Evolutionary conservation across 78 protist species (phyloP), one percentile per base, ranked within the genome.

Genomic region (Capsaspora owczarzaki): DNA sequence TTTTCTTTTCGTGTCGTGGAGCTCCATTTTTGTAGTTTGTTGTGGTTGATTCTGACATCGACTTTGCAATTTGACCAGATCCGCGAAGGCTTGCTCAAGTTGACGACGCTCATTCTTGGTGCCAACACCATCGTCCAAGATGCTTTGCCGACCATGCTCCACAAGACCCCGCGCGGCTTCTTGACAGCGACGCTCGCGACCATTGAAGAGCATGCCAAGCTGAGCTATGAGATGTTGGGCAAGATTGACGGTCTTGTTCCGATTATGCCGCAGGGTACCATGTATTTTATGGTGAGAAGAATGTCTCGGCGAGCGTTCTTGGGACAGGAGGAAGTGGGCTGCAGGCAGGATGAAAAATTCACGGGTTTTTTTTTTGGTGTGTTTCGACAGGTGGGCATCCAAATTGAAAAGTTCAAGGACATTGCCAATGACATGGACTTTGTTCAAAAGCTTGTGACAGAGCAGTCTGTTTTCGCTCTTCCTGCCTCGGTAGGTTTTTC

Each of bases 241-340:
- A 74, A 81, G 43, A 63, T 82, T 22, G 44, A 49, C 63, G 96
- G 94, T 19, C 89, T 93, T 38, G 29, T 41, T 16, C 89, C 89
- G 23, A 60, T 89, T 71, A 49, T 38, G n/a, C 93, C 96, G 5
- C 75, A 69, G 66, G 96, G 94, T n/a, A 89, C 96, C 76, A 90
- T 93, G 96, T 93, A 93, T 81, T 53, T 85, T 46, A 93, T 93
- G 96, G 89, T 81, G 23, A 23, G 3, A 10, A 14, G 8, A 23
- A 41, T 23, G 31, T 25, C 25, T 60, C 29, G 10, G 25, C 3
- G 38, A 25, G 47, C 43, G 61, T 31, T n/a, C n/a, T n/a, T n/a
- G n/a, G n/a, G n/a, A n/a, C n/a, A n/a, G n/a, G n/a, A n/a, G n/a
- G n/a, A n/a, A n/a, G n/a, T n/a, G n/a, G n/a, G n/a, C n/a, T n/a